These are phyloP conservation scores for Tylopilus balloui DNA, from an alignment of 768 basidiomycete genomes.

Conservation along the genomic window DNA sequence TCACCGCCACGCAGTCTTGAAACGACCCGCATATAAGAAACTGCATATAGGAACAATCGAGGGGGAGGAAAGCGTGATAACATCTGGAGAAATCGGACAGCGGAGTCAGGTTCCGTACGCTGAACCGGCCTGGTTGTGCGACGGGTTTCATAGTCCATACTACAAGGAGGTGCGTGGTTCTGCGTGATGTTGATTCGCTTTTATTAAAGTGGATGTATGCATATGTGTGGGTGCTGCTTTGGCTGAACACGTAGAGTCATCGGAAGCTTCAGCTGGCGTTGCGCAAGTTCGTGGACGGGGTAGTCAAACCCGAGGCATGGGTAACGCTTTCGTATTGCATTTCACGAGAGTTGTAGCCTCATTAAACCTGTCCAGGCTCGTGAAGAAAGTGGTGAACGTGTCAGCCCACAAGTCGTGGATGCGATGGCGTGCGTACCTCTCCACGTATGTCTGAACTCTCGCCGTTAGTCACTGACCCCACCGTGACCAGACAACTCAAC, in stretches of 20 bases:
- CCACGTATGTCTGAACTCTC: not conserved
- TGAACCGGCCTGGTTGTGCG: conserved; percentile 70
- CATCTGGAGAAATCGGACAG: conserved; percentile 44
- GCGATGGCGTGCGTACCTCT: conserved; percentile 49
- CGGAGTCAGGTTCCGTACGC: conserved; percentile 71
- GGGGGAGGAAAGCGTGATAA: conserved; percentile 51
- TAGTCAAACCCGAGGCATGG: conserved; percentile 44
- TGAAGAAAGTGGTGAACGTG: conserved; percentile 55
- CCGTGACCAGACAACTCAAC: conserved; percentile 39
- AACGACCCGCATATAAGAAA: conserved; percentile 38
- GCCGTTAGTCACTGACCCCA: too few relatives aligned
- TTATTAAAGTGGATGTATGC: not conserved
- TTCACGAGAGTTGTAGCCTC: conserved; percentile 1
- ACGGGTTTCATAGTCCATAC: conserved; percentile 69
- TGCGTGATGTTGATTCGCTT: not conserved
- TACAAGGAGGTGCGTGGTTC: conserved; percentile 52
- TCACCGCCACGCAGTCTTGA: conserved; percentile 69
- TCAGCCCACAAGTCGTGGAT: conserved; percentile 46
- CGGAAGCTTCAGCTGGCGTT: conserved; percentile 14
- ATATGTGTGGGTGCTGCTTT: not conserved
- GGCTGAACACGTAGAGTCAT: conserved; percentile 35
- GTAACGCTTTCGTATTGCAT: conserved; percentile 6
- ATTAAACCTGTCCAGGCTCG: conserved; percentile 30
- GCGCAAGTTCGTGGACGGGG: conserved; percentile 60
- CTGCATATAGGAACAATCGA: conserved; percentile 44